Conservation (phyloP, 2,329 filamentous ascomycete species). For the Nemania abortiva region DNA sequence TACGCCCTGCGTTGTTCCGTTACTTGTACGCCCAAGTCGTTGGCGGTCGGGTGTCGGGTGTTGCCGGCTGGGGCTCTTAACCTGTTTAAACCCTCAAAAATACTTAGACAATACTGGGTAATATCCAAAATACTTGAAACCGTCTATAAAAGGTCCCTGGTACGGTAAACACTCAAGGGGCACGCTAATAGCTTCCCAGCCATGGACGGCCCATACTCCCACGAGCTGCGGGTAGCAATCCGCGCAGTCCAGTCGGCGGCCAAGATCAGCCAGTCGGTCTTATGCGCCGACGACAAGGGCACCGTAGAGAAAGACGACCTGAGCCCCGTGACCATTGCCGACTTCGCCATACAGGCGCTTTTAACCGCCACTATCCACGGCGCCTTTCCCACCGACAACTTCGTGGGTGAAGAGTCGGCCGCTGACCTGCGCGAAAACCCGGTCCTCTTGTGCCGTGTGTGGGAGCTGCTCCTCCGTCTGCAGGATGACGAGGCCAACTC, state of each 20-base stretch:
- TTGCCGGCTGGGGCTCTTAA: neutral
- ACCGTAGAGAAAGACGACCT: slow-evolving; percentile 66
- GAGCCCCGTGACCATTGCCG: slow-evolving; percentile 69
- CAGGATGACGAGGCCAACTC: slow-evolving; percentile 45
- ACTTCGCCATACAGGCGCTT: slow-evolving; percentile 70
- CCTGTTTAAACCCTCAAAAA: neutral
- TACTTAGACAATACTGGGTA: too few relatives aligned
- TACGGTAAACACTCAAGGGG: neutral
- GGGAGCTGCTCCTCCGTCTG: slow-evolving; percentile 56
- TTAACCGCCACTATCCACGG: slow-evolving; percentile 63
- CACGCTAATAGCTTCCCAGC: neutral
- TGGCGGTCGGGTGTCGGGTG: slow-evolving; percentile 20
- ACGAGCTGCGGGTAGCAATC: slow-evolving; percentile 48
- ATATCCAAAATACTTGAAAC: too few relatives aligned
- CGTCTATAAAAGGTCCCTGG: neutral
- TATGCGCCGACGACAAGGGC: slow-evolving; percentile 62
- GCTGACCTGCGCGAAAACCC: slow-evolving; percentile 59
- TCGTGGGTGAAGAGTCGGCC: slow-evolving; percentile 69
- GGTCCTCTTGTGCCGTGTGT: slow-evolving; percentile 60
- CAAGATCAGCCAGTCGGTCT: slow-evolving; percentile 62
- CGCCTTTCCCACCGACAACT: slow-evolving; percentile 63
- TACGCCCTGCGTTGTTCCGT: too few relatives aligned
- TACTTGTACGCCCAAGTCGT: too few relatives aligned
- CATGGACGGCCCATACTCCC: slow-evolving; percentile 50
- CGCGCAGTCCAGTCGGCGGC: slow-evolving; percentile 56